These are phyloP conservation scores for Naganishia liquefaciens DNA, from an alignment of 1,284 basidiomycete species.

Conservation along the genomic window DNA sequence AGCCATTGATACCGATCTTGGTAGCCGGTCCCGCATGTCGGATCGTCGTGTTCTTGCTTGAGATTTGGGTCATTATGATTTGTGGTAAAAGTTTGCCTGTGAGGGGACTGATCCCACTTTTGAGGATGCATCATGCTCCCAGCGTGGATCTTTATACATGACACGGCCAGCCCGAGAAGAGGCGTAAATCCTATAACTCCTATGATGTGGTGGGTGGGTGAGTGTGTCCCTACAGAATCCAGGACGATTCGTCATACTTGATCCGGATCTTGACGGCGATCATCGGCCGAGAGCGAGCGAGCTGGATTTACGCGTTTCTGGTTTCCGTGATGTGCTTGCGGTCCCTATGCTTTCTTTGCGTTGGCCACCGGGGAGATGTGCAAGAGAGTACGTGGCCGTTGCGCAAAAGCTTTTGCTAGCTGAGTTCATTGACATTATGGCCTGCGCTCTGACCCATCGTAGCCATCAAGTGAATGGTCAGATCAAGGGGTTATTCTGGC, in stretches of 20 bases:
- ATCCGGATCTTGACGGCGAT: neutral
- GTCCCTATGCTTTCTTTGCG: too few species aligned
- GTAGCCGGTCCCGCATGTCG: neutral
- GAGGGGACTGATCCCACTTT: neutral
- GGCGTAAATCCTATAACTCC: neutral
- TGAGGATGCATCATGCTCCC: neutral
- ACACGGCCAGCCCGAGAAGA: neutral
- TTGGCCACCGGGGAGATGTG: conserved; percentile 34
- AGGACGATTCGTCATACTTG: neutral
- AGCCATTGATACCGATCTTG: conserved; percentile 53
- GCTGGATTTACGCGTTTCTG: neutral
- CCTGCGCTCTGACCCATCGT: neutral
- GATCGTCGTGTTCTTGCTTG: neutral
- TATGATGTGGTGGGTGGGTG: neutral
- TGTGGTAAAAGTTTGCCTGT: neutral
- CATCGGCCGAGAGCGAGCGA: neutral
- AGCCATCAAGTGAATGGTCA: conserved; percentile 48
- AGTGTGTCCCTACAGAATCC: neutral
- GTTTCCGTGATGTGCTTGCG: neutral
- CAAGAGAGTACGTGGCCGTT: conserved; percentile 61
- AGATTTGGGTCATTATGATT: neutral
- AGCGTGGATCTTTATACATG: neutral
- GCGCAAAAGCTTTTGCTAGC: conserved; percentile 81
- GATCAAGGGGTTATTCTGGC: too few species aligned
- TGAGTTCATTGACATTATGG: conserved; percentile 34